Evolutionary conservation across 768 basidiomycete species (phyloP).

Genomic region (Phanerochaete carnosa): DNA sequence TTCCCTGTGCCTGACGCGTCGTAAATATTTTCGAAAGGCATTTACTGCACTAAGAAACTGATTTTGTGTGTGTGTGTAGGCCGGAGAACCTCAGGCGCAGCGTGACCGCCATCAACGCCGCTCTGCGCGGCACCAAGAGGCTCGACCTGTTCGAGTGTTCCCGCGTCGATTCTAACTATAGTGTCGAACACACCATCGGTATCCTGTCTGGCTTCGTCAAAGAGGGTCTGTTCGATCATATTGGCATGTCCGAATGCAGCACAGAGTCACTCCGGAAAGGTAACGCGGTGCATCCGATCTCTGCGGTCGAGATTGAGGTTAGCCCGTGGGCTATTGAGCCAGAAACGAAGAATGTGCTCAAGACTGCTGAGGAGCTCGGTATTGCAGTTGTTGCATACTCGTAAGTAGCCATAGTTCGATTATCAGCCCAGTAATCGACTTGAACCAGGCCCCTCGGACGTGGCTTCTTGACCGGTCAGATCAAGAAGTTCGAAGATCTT

Average conservation of each 20-base stretch:
- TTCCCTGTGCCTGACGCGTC: not conserved
- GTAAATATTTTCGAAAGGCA: not conserved
- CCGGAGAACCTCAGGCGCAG: constrained; percentile 45
- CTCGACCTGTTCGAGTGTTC: constrained; percentile 60
- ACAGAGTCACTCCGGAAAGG: constrained; percentile 43
- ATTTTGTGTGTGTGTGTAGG: constrained; percentile 4
- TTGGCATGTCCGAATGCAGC: constrained; percentile 55
- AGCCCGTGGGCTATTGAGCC: constrained; percentile 59
- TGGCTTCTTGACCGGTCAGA: constrained; percentile 51
- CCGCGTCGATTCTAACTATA: constrained; percentile 38
- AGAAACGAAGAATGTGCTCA: constrained; percentile 50
- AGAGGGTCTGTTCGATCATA: constrained; percentile 57
- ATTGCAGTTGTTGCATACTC: constrained; percentile 61
- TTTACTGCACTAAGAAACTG: not conserved
- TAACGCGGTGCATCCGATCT: constrained; percentile 46
- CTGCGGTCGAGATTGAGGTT: constrained; percentile 65
- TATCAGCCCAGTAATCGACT: not conserved
- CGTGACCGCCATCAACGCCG: constrained; percentile 40
- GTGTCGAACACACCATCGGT: constrained; percentile 44
- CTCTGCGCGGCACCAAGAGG: constrained; percentile 48
- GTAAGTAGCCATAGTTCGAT: constrained; percentile 24
- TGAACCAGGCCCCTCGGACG: constrained; percentile 46
- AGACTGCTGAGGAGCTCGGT: constrained; percentile 50
- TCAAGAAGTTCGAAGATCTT: constrained; percentile 36
- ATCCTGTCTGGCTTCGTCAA: constrained; percentile 43